Evolutionary conservation across 1,139 yeast genomes (phyloP), one percentile per base, ranked within the genome.

Genomic region (Blastobotrys petasosporus): DNA sequence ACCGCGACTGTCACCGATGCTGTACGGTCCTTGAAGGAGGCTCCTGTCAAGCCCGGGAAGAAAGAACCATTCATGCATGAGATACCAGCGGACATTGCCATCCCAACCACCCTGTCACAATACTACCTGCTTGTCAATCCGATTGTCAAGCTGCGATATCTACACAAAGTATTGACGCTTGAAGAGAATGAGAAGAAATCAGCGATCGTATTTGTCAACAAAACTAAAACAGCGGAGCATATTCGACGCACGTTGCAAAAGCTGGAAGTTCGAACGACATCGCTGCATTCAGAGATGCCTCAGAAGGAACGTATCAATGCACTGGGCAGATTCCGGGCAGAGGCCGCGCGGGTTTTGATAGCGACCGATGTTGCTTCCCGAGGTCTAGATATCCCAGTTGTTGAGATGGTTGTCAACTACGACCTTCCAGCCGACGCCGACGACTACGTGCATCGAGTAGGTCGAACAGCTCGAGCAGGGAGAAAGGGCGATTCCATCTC

Each of bases 381-480:
- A 76, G 99, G 99, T 65, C 75, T 92, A 56, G 98, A 92, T 75
- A 92, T 92, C 44, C 98, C 98, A 1, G 74, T 79, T 3, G 98
- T 92, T 4, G 92, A 82, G 59, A 70, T 90, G 55, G 98, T 94
- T 34, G 69, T 94, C 31, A 92, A 94, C 62, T 92, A 77, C 60
- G 98, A 94, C 62, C 77, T 92, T 32, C 98, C 98, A 4, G 88
- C 94, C 3, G 97, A 92, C 63, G 90, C 98, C 0, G 97, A 92
- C 63, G 97, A 90, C 63, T 94, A 85, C 60, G 86, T 92, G 48
- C 99, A 92, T 68, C 75, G 99, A 64, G 95, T 90, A n/a, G 99
- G 99, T 75, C 87, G 99, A 79, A 92, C 98, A 15, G 99, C 98
- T n/a, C 85, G 99, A 75, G 98, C 98, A 3, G 97, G 97, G 4